phyloP scores from a whole-genome alignment of 441 rosid species.

The Corymbia citriodora region DNA sequence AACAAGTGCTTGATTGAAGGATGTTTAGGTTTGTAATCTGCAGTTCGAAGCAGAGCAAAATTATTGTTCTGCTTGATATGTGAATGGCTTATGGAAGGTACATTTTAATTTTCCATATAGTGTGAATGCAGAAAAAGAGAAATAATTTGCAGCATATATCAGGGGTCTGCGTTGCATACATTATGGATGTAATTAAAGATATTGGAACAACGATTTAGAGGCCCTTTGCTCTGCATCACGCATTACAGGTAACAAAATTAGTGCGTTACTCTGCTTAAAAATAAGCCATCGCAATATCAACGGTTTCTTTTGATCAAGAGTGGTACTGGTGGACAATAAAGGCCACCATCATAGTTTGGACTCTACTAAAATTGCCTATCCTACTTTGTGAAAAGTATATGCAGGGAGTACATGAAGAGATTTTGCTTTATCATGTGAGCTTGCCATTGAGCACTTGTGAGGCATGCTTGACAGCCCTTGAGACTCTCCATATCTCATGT shows the following conservation, averaged over 20 bases:
- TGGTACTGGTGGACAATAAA: background rate
- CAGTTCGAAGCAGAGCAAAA: background rate
- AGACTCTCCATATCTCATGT: slow-evolving; percentile 77
- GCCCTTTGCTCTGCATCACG: background rate
- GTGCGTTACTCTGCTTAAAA: background rate
- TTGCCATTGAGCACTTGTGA: slow-evolving; percentile 54
- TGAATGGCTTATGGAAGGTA: background rate
- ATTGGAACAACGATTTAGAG: background rate
- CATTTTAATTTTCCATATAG: background rate
- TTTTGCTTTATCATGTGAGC: slow-evolving; percentile 32
- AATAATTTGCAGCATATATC: background rate
- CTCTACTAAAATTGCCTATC: background rate
- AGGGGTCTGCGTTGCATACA: background rate
- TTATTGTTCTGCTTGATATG: background rate
- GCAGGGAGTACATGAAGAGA: background rate
- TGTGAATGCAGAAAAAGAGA: background rate
- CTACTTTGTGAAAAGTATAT: background rate
- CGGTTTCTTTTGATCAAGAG: background rate
- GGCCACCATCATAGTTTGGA: background rate
- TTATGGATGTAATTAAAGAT: background rate
- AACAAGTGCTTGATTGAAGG: background rate
- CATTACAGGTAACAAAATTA: background rate
- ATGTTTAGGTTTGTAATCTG: background rate
- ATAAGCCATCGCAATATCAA: background rate
- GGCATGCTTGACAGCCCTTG: slow-evolving; percentile 60